phyloP scores from a whole-genome alignment of 2,329 filamentous ascomycete genomes.

The Hirsutella rhossiliensis region DNA sequence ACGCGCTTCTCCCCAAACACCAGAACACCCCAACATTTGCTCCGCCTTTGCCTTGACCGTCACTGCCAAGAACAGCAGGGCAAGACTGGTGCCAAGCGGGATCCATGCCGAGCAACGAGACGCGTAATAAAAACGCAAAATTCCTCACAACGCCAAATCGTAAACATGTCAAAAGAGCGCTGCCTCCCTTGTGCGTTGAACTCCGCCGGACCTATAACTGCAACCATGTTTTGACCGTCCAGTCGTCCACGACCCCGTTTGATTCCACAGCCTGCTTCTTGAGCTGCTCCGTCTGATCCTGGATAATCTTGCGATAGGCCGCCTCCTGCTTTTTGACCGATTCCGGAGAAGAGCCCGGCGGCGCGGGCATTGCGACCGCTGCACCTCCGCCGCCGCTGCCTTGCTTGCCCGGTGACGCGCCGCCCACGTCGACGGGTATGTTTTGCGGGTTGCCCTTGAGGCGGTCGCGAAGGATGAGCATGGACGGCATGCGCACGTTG shows the following conservation, averaged over 20 bases:
- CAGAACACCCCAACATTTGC: no score
- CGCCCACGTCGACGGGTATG: not conserved
- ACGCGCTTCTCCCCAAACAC: no score
- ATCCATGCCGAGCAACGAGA: no score
- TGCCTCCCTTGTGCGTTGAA: no score
- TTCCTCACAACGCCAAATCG: no score
- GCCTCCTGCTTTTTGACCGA: slow-evolving; percentile 2
- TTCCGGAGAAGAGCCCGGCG: not conserved
- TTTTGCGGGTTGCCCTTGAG: slow-evolving; percentile 3
- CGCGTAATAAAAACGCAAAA: no score
- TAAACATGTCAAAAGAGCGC: no score
- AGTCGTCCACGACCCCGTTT: slow-evolving; percentile 5
- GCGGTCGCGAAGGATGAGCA: slow-evolving; percentile 42
- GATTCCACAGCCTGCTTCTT: slow-evolving; percentile 6
- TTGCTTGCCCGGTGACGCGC: not conserved
- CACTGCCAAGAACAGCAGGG: no score
- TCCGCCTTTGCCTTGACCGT: no score
- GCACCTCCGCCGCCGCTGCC: not conserved
- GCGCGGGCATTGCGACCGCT: not conserved
- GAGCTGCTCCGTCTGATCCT: slow-evolving; percentile 6
- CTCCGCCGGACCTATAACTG: slow-evolving; percentile 1
- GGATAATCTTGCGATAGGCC: slow-evolving; percentile 3
- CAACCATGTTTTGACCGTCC: slow-evolving; percentile 6
- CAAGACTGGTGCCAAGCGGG: no score
- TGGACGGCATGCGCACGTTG: slow-evolving; percentile 45